Evolutionary conservation across 352 stramenopile species (phyloP), one percentile per base, ranked within the genome.

Genomic region (Globisporangium cederbergense): DNA sequence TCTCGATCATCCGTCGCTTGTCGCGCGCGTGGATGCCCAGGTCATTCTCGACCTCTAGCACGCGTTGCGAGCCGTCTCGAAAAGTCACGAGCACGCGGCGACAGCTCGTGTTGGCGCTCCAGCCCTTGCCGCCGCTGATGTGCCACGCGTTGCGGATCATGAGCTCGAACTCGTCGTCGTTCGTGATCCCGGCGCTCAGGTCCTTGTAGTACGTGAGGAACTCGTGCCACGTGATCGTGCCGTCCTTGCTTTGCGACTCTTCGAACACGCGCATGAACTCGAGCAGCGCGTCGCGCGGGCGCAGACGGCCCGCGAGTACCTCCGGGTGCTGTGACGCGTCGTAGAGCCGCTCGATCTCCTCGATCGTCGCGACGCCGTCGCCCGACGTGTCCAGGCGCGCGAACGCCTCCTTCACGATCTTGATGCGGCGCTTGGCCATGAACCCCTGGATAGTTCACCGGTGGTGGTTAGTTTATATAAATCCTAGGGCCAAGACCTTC

Each of bases 141-240:
- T 95, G 87, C 90, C 88, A 96, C 14, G 86, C 81, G 45, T 92
- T 95, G 58, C 85, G 76, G 36, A 96, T 75, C 76, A 96, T 91
- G 52, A 93, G 80, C 67, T 93, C 81, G 51, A 95, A 96, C 67
- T 91, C 83, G 64, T 96, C 89, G 73, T 97, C 91, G 57, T 79
- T 72, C 46, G 66, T 64, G 54, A 98, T 91, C 14, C 77, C 82
- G 0, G 81, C 86, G 58, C 84, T 91, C 30, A 97, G 60, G 65
- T 97, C 91, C 38, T 92, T 92, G 75, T 97, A 97, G 77, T 97
- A 97, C 2, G 77, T 60, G n/a, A 95, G 70, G 62, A 97, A 97
- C 61, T 96, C 84, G 64, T 80, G 78, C 77, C 83, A 90, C 14
- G 78, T 91, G 65, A 96, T 86, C 40, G 76, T 67, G 36, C 81